A percentile compares a stretch with the other conserved stretches of the same genome.
These are phyloP conservation scores for Saturnispora hagleri DNA, from an alignment of 805 yeast genomes.

Conservation along the genomic window DNA sequence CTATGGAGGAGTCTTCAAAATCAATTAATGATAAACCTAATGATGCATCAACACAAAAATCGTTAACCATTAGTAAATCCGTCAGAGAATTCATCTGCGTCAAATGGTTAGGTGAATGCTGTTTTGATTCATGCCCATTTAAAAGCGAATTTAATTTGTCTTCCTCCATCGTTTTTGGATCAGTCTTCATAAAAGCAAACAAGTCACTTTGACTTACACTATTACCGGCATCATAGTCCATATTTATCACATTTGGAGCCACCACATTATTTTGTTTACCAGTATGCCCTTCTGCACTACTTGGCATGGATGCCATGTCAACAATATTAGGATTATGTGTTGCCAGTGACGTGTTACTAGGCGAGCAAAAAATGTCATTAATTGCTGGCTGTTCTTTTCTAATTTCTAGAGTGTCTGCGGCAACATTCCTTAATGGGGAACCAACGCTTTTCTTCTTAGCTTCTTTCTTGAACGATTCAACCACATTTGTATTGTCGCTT, in stretches of 20 bases:
- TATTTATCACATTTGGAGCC: not conserved
- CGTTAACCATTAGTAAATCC: constrained; percentile 31
- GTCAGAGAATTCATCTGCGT: constrained; percentile 18
- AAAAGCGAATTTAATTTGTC: constrained; percentile 13
- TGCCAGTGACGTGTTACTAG: constrained; percentile 1
- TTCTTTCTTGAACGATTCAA: constrained; percentile 16
- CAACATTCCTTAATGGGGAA: constrained; percentile 19
- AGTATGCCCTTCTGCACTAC: not conserved
- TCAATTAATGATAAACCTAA: constrained; percentile 63
- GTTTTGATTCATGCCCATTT: constrained; percentile 2
- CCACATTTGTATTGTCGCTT: not conserved
- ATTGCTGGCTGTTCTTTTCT: constrained; percentile 17
- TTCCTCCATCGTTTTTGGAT: constrained; percentile 13
- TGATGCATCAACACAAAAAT: constrained; percentile 78
- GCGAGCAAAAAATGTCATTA: constrained; percentile 26
- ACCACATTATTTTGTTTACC: not conserved
- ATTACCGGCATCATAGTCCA: not conserved
- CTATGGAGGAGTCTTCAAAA: constrained; percentile 24
- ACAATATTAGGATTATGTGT: not conserved
- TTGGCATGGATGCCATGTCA: not conserved
- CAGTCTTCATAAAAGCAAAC: constrained; percentile 10
- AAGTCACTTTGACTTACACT: constrained; percentile 10
- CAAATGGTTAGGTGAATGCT: not conserved
- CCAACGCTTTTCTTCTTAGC: constrained; percentile 14
- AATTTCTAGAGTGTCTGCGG: not conserved